Evolutionary conservation across 1,284 basidiomycete genomes (phyloP).

Genomic region (Apiotrichum porosum): DNA sequence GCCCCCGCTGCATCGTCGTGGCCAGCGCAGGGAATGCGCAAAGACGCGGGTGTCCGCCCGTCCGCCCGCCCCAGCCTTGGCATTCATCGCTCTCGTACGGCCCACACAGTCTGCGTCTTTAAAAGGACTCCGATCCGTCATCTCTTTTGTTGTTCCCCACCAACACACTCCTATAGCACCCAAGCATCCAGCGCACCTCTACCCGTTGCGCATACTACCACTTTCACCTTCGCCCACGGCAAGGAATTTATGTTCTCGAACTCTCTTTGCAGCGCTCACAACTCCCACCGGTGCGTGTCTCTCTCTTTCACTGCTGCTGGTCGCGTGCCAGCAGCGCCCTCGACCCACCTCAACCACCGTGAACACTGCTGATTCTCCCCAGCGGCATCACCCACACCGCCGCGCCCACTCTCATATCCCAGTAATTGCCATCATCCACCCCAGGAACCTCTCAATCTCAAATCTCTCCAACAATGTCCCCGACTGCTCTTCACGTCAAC

Average conservation of each 20-base stretch:
- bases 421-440: constrained; percentile 24
- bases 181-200: background rate
- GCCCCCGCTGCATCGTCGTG: no score
- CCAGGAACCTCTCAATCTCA: constrained; percentile 7
- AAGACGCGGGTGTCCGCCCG: no score
- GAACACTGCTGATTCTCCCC: constrained; percentile 10
- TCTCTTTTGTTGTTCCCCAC: background rate
- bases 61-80: no score
- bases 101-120: no score
- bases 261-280: constrained; percentile 44
- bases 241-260: constrained; percentile 44
- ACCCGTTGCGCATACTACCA: background rate
- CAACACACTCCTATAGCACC: no score
- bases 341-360: background rate
- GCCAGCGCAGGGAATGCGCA: no score
- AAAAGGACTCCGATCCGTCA: background rate
- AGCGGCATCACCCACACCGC: constrained; percentile 50
- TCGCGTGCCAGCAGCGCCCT: no score
- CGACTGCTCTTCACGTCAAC: constrained; percentile 39
- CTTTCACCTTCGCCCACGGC: constrained; percentile 1
- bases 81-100: no score
- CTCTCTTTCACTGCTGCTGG: constrained; percentile 42
- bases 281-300: constrained; percentile 40
- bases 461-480: constrained; percentile 40
- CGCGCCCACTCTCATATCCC: constrained; percentile 41